Evolutionary conservation across 2,329 filamentous ascomycete species (phyloP).

Genomic region (Aureobasidium sp.): DNA sequence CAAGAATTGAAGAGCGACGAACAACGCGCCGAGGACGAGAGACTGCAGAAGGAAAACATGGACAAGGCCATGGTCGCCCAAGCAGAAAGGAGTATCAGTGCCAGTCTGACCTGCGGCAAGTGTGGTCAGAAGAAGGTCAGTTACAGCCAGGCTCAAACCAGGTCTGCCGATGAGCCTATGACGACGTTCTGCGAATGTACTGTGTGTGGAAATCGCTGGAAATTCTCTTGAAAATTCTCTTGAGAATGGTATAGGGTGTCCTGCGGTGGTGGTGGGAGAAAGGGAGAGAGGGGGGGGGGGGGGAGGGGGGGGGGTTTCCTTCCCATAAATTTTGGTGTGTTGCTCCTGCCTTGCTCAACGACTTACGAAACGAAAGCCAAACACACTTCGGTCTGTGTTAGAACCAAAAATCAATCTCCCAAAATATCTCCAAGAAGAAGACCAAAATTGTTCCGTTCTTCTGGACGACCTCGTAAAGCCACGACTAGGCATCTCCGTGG

Average conservation of each 20-base stretch:
- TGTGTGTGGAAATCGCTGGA: constrained; percentile 47
- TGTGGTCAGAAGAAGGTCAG: constrained; percentile 91
- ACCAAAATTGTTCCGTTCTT: no score
- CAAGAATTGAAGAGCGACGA: constrained; percentile 88
- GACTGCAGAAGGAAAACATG: constrained; percentile 87
- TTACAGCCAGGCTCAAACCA: constrained; percentile 93
- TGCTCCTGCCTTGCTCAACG: not conserved
- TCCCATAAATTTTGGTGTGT: not conserved
- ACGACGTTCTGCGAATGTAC: constrained; percentile 51
- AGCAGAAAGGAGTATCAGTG: constrained; percentile 83
- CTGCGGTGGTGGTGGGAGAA: not conserved
- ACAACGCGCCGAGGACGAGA: constrained; percentile 66
- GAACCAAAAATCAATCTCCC: no score
- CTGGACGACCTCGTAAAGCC: no score
- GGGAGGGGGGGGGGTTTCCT: not conserved
- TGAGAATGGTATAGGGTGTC: not conserved
- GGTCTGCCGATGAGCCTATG: constrained; percentile 86
- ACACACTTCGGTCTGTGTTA: no score
- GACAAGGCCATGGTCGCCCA: constrained; percentile 92
- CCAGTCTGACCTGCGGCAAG: constrained; percentile 80
- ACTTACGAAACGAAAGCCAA: no score
- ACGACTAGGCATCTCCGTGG: no score
- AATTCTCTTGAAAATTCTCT: constrained; percentile 32
- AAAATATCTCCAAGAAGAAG: no score
- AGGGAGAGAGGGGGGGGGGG: no score